Conservation (phyloP, 495 filamentous ascomycete genomes). For the Neurospora sp. region DNA sequence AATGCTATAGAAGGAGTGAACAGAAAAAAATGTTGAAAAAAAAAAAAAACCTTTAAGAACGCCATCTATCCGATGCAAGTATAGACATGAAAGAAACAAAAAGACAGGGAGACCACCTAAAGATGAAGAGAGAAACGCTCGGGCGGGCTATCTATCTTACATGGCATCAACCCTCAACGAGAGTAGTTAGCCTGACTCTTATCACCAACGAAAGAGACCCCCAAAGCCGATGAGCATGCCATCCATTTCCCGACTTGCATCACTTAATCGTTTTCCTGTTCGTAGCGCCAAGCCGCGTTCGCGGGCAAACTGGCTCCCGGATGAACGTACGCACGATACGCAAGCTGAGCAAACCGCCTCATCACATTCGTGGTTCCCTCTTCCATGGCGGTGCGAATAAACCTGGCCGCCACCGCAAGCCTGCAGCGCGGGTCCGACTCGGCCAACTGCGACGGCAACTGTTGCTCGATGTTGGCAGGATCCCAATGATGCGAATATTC, state of each 20-base stretch:
- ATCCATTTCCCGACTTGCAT: background rate
- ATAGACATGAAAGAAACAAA: background rate
- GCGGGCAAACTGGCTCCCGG: constrained; percentile 28
- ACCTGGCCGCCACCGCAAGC: constrained; percentile 69
- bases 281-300: background rate
- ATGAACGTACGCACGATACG: constrained; percentile 36
- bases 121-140: background rate
- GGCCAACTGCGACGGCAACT: constrained; percentile 50
- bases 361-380: constrained; percentile 72
- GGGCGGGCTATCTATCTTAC: background rate
- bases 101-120: background rate
- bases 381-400: constrained; percentile 58
- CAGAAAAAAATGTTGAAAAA: background rate
- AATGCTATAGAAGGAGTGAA: background rate
- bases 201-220: background rate
- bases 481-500: constrained; percentile 58
- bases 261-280: background rate
- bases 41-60: background rate
- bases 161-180: background rate
- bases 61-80: background rate
- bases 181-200: background rate
- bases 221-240: background rate
- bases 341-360: constrained; percentile 66
- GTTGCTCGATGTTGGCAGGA: constrained; percentile 51
- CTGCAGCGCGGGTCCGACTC: constrained; percentile 63